phyloP scores from a whole-genome alignment of 805 yeast genomes.

The Yarrowia sp. region DNA sequence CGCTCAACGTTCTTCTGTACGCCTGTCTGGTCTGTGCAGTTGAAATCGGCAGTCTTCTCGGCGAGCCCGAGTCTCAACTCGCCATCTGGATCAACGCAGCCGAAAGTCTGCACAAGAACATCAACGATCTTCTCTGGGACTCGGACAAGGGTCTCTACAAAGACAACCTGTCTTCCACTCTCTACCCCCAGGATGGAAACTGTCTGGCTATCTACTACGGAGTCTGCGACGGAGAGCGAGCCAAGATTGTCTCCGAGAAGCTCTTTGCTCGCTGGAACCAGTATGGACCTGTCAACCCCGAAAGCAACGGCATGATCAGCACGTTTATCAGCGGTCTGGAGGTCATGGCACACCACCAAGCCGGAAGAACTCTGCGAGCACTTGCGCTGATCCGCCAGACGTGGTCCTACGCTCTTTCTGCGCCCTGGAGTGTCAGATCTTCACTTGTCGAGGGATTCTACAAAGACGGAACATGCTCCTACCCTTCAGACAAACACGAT shows the following conservation, averaged over 20 bases:
- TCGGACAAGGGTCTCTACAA: neutral
- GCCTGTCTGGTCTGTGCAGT: slow-evolving; percentile 1
- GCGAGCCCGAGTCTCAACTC: neutral
- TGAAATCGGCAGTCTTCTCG: neutral
- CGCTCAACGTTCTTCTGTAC: neutral
- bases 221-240: neutral
- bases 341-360: neutral
- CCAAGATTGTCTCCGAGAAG: neutral
- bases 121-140: neutral
- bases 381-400: neutral
- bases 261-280: neutral
- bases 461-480: slow-evolving; percentile 8
- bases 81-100: neutral
- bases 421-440: neutral
- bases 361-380: neutral
- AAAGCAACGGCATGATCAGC: slow-evolving; percentile 1
- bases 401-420: neutral
- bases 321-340: neutral
- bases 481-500: neutral
- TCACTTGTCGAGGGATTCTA: slow-evolving; percentile 1
- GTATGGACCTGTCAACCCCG: slow-evolving; percentile 5
- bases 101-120: neutral
- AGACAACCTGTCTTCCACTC: neutral
- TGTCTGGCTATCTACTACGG: neutral
- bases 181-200: slow-evolving; percentile 17